These are phyloP conservation scores for Exophiala xenobiotica DNA, from an alignment of 2,329 filamentous ascomycete genomes.

Conservation along the genomic window DNA sequence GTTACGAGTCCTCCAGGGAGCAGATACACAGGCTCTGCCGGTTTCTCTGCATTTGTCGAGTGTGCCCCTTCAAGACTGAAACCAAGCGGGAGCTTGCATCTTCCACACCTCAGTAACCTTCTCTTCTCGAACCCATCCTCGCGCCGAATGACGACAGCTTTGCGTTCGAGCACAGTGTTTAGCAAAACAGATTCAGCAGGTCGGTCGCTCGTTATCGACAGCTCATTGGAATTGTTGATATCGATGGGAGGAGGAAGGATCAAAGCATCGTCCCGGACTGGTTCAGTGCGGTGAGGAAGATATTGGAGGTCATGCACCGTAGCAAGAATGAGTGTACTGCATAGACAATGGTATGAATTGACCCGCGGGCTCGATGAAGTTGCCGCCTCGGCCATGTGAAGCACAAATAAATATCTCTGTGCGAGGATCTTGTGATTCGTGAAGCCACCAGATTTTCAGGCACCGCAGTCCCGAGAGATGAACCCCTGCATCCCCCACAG, in stretches of 20 bases:
- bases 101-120: constrained; percentile 56
- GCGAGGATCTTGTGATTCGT: neutral
- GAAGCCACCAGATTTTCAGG: constrained; percentile 9
- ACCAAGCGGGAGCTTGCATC: constrained; percentile 61
- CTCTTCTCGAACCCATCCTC: constrained; percentile 69
- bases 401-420: no score
- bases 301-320: constrained; percentile 53
- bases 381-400: constrained; percentile 11
- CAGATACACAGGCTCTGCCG: constrained; percentile 50
- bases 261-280: constrained; percentile 53
- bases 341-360: constrained; percentile 60
- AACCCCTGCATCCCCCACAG: no score
- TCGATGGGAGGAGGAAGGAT: constrained; percentile 55
- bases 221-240: constrained; percentile 26
- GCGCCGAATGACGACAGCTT: constrained; percentile 53
- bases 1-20: constrained; percentile 59
- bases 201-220: constrained; percentile 27
- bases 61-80: constrained; percentile 61
- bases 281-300: constrained; percentile 53
- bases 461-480: no score
- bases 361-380: neutral
- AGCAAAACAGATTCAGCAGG: constrained; percentile 39
- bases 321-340: constrained; percentile 63
- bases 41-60: constrained; percentile 32
- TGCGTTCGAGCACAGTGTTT: constrained; percentile 52